A percentile compares a stretch with the other conserved stretches of the same genome.
phyloP scores from a whole-genome alignment of 345 rosid genomes.

The Combretum micranthum region DNA sequence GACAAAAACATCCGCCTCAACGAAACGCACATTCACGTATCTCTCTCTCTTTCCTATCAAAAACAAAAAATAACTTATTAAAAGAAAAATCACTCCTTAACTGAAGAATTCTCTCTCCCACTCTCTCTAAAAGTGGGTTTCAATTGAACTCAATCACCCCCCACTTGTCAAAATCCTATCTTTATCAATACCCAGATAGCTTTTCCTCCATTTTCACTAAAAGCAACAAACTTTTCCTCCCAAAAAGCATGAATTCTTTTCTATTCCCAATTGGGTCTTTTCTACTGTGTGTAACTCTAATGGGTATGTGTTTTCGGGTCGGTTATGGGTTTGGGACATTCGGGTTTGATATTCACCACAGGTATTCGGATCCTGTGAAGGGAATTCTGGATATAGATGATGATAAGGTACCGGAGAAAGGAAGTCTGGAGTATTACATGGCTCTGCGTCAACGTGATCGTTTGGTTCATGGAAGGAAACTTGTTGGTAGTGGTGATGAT shows the following conservation, averaged over 20 bases:
- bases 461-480: conserved; percentile 56
- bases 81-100: no score
- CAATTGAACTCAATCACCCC: no score
- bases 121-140: no score
- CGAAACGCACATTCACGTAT: no score
- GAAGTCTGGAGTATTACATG: conserved; percentile 49
- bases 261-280: conserved; percentile 1
- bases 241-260: conserved; percentile 1
- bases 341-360: conserved; percentile 73
- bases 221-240: neutral
- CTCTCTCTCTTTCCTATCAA: no score
- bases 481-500: conserved; percentile 29
- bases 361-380: conserved; percentile 74
- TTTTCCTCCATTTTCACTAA: neutral
- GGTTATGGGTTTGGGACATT: conserved; percentile 44
- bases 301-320: conserved; percentile 3
- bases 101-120: no score
- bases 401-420: conserved; percentile 54
- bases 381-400: conserved; percentile 41
- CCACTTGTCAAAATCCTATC: neutral
- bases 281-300: conserved; percentile 7
- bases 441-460: conserved; percentile 74
- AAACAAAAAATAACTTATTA: no score
- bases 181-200: neutral
- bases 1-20: no score